Conservation (phyloP, 805 yeast genomes). For the Kodamaea kakaduensis region DNA sequence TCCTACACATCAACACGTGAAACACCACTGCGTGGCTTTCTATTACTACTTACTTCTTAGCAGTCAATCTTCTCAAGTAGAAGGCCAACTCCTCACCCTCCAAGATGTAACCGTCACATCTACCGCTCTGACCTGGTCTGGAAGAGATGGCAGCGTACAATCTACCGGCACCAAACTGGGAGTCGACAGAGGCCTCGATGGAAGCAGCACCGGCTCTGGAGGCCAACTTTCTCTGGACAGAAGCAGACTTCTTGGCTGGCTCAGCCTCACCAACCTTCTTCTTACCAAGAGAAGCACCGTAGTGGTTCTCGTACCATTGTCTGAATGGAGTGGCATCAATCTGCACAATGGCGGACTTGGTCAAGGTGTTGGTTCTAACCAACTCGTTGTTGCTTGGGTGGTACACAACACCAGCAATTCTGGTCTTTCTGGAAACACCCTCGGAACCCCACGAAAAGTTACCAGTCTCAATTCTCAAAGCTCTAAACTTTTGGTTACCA, state of each 20-base stretch:
- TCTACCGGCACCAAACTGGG: conserved; percentile 99
- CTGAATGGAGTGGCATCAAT: conserved; percentile 99
- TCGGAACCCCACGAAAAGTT: conserved; percentile 99
- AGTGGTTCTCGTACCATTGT: conserved; percentile 98
- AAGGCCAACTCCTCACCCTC: conserved; percentile 99
- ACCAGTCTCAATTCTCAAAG: conserved; percentile 97
- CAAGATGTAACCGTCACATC: conserved; percentile 99
- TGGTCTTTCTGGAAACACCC: conserved; percentile 98
- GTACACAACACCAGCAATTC: conserved; percentile 96
- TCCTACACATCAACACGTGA: no score
- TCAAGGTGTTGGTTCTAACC: conserved; percentile 99
- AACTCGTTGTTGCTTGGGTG: conserved; percentile 99
- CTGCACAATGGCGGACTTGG: conserved; percentile 98
- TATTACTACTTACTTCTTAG: conserved; percentile 93
- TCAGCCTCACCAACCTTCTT: conserved; percentile 55
- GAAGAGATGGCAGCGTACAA: conserved; percentile 98
- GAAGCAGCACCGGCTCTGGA: conserved; percentile 81
- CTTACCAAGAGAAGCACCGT: conserved; percentile 92
- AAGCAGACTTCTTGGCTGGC: conserved; percentile 63
- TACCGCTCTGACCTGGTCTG: conserved; percentile 99
- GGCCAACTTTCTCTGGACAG: conserved; percentile 89
- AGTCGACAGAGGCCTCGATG: conserved; percentile 85
- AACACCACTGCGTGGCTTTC: no score
- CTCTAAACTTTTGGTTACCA: conserved; percentile 99
- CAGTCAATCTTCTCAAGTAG: conserved; percentile 99